Conservation (phyloP, 2,329 filamentous ascomycete genomes). For the Claviceps sp. region DNA sequence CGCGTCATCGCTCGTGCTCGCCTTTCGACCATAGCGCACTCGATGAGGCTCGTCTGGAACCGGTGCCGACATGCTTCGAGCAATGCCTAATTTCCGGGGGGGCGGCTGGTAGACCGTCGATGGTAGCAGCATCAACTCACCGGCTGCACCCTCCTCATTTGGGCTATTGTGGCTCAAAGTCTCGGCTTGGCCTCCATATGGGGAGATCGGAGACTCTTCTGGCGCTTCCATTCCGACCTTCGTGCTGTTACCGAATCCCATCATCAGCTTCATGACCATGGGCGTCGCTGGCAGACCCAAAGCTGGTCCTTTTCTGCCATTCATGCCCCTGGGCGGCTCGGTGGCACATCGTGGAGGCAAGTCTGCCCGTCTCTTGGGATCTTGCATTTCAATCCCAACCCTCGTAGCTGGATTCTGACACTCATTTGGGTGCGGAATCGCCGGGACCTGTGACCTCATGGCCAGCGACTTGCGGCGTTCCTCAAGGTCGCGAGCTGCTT, state of each 20-base stretch:
- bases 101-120: slow-evolving; percentile 49
- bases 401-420: slow-evolving; percentile 20
- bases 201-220: slow-evolving; percentile 37
- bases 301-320: slow-evolving; percentile 33
- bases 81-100: slow-evolving; percentile 28
- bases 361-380: slow-evolving; percentile 28
- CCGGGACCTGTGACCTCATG: slow-evolving; percentile 62
- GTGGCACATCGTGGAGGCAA: slow-evolving; percentile 49
- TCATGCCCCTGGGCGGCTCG: slow-evolving; percentile 43
- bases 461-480: slow-evolving; percentile 75
- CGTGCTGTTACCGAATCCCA: slow-evolving; percentile 41
- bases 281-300: slow-evolving; percentile 84
- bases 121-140: slow-evolving; percentile 35
- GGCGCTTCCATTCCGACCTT: slow-evolving; percentile 30
- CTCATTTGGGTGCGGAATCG: slow-evolving; percentile 61
- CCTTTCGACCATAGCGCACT: slow-evolving; percentile 20
- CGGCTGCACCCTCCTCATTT: slow-evolving; percentile 16
- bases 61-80: slow-evolving; percentile 48
- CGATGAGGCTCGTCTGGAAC: slow-evolving; percentile 27
- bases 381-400: slow-evolving; percentile 28
- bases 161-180: slow-evolving; percentile 25
- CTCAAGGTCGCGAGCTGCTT: slow-evolving; percentile 74
- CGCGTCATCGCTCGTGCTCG: slow-evolving; percentile 27
- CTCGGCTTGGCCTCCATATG: slow-evolving; percentile 27
- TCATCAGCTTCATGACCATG: slow-evolving; percentile 74